A percentile compares a stretch with the other conserved stretches of the same genome.
Conservation (phyloP, 1,284 basidiomycete genomes). For the Malassezia sp. region DNA sequence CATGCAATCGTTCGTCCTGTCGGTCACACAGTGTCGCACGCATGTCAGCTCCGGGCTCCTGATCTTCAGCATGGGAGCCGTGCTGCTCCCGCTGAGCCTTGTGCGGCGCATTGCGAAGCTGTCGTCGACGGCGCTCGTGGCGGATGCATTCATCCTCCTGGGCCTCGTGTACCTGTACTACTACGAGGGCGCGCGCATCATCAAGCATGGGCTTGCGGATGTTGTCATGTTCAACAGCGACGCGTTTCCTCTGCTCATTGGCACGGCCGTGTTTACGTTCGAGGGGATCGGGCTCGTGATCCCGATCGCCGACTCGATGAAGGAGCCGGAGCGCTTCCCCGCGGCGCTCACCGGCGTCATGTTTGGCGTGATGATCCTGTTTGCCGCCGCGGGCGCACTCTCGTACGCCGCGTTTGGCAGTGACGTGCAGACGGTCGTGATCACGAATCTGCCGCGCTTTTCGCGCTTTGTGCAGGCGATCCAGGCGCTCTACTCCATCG, state of each 20-base stretch:
- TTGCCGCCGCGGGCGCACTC: constrained; percentile 77
- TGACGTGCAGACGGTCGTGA: constrained; percentile 80
- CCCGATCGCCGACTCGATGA: constrained; percentile 92
- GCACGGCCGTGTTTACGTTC: constrained; percentile 95
- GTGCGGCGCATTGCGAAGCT: constrained; percentile 55
- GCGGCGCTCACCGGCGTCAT: constrained; percentile 78
- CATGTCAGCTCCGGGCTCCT: constrained; percentile 64
- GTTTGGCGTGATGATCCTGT: constrained; percentile 64
- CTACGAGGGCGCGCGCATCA: constrained; percentile 36
- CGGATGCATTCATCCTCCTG: constrained; percentile 86
- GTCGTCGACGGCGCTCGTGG: constrained; percentile 78
- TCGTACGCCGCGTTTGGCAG: constrained; percentile 81
- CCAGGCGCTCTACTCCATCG: constrained; percentile 53
- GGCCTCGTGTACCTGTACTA: constrained; percentile 53
- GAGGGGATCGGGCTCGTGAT: constrained; percentile 95
- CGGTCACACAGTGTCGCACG: constrained; percentile 66
- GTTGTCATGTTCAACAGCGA: constrained; percentile 76
- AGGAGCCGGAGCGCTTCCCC: constrained; percentile 80
- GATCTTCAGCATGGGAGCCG: too few relatives aligned
- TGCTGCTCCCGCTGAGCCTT: constrained; percentile 38
- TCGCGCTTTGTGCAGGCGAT: constrained; percentile 81
- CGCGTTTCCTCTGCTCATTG: constrained; percentile 82
- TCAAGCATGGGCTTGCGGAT: constrained; percentile 51
- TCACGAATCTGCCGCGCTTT: constrained; percentile 78
- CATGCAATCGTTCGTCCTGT: constrained; percentile 66